Evolutionary conservation across 371 early-diverging fungal genomes (phyloP), one percentile per base, ranked within the genome.

Genomic region (Mucor circinelloides): DNA sequence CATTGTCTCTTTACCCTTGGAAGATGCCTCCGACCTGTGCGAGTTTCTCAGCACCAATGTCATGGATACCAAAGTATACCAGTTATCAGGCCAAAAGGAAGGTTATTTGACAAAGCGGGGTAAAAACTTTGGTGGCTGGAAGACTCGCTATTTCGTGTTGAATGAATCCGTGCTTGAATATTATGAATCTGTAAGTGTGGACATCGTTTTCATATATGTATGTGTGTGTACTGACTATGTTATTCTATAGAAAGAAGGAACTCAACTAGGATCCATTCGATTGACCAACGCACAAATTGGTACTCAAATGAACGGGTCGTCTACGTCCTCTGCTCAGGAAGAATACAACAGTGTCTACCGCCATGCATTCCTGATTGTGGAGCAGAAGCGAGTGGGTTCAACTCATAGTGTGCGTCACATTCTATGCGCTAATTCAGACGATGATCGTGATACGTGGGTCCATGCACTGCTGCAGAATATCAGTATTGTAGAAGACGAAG

Each of bases 401-500:
- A 88, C 87, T 40, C 85, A 87, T 36, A 78, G 86, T 6, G 79
- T 77, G 19, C 80, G 91, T 5, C 94, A 94, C 73, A 90, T 95
- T 30, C 87, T 97, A 23, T 95, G 94, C 75, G 95, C 96, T 7
- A 94, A 93, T 34, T 93, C 90, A 13, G 96, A 95, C 62, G 80
- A 83, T 56, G 97, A 97, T 67, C 87, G 96, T 44, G 96, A 95
- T 69, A 90, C 88, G 34, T 97, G 96, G 96, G 91, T 96, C 0
- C 86, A 87, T 57, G 89, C 90, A 0, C 67, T 93, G 10, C 63
- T 85, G 42, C 72, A 77, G 25, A 81, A 88, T 38, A 83, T 88
- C 36, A 77, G 74, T 28, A 67, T 73, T 28, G 77, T 64, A 21
- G 77, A 80, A 58, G 66, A 68, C 1, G 68, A 66, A 17, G 31